phyloP scores from a whole-genome alignment of 352 stramenopile species.

The Phytophthora hybrid region DNA sequence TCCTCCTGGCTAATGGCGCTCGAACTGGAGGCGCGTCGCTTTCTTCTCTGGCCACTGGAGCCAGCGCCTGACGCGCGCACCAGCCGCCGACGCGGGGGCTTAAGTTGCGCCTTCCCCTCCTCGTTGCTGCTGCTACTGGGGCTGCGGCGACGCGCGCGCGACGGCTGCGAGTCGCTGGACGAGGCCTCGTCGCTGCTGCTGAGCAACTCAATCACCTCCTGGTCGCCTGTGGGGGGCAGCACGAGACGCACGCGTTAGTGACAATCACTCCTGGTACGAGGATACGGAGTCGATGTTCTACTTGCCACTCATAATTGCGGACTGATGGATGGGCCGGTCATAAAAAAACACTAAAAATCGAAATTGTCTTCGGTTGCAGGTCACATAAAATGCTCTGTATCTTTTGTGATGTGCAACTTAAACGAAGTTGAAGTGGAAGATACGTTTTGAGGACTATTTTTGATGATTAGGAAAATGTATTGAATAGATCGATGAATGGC shows the following conservation, averaged over 20 bases:
- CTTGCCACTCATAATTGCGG: conserved; percentile 25
- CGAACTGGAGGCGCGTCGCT: conserved; percentile 6
- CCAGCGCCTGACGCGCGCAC: not conserved
- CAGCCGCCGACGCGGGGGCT: conserved; percentile 1
- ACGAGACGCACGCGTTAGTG: conserved; percentile 11
- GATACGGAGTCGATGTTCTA: not conserved
- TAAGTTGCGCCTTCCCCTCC: conserved; percentile 28
- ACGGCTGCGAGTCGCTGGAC: conserved; percentile 18
- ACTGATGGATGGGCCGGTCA: too few species aligned
- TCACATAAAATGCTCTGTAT: too few species aligned
- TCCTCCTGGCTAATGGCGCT: conserved; percentile 11
- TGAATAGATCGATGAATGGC: not conserved
- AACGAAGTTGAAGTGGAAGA: conserved; percentile 10
- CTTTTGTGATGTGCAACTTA: conserved; percentile 3
- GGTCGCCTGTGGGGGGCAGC: conserved; percentile 12
- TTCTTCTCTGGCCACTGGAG: conserved; percentile 13
- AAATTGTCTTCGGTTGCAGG: too few species aligned
- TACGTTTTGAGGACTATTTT: not conserved
- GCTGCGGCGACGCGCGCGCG: conserved; percentile 1
- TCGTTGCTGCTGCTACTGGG: conserved; percentile 19
- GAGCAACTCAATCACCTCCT: conserved; percentile 42
- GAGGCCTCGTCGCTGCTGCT: conserved; percentile 31
- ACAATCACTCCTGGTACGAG: too few species aligned
- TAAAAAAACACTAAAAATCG: too few species aligned
- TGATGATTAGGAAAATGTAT: not conserved